Evolutionary conservation across 1,139 yeast genomes (phyloP), one percentile per base, ranked within the genome.

Genomic region (Kodamaea fungicola): DNA sequence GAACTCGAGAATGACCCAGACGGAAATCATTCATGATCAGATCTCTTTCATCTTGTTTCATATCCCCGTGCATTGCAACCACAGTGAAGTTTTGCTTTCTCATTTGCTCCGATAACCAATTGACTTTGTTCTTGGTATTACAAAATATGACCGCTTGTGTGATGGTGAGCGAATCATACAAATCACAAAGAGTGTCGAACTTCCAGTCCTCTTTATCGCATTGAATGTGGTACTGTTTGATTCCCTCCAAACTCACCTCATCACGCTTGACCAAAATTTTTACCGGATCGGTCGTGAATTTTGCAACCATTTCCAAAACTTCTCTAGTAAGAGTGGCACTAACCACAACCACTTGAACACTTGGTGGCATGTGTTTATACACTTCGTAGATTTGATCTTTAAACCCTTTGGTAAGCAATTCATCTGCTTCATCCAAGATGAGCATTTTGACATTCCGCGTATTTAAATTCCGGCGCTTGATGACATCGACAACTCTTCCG

Each of bases 111-210:
- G 88, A 71, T 22, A 92, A 68, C 95, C 96, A 89, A 58, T 88
- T 95, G 30, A 92, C 97, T 59, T 90, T 90, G 53, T 81, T 75
- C 56, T 86, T 85, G 23, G 96, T 90, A 59, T 92, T 92, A 61
- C 97, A 92, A 63, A 92, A 92, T 25, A 92, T 90, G 23, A 92
- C 97, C 28, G 96, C 95, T 61, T 92, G 97, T 12, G 96, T 89
- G 48, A 92, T 85, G 9, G 97, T 88, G 43, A 92, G 64, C n/a
- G 95, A 85, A 60, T 90, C 97, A 59, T 92, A 92, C 38, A 92
- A 58, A 57, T 92, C 98, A 62, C 96, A 87, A 39, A 92, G 64
- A 0, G 96, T 88, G 54, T 92, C 97, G 54, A 90, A 87, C 63
- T 92, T 92, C 96, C 95, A 90, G 38, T 86, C 92, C 61, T 92